A percentile compares a stretch with the other conserved stretches of the same genome.
Evolutionary conservation across 257 asterid species (phyloP).

Genomic region (Parsonsia alboflavescens): DNA sequence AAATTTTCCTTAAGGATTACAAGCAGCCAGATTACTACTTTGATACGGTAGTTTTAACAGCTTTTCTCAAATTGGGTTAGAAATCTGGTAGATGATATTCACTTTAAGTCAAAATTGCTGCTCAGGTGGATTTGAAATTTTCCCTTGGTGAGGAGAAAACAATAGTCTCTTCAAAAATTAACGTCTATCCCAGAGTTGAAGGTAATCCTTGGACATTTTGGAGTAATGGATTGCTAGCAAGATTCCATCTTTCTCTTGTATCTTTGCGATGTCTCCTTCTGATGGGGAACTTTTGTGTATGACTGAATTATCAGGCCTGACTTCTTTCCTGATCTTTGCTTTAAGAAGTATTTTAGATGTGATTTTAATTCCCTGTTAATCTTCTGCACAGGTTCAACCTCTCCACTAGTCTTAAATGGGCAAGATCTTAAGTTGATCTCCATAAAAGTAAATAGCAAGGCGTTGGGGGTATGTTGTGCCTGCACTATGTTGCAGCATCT

Average conservation of each 20-base stretch:
- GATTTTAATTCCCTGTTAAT: constrained; percentile 17
- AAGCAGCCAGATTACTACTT: constrained; percentile 84
- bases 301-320: neutral
- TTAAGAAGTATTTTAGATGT: constrained; percentile 6
- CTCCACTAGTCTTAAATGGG: constrained; percentile 82
- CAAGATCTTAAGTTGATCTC: constrained; percentile 69
- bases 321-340: constrained; percentile 5
- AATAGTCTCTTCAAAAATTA: constrained; percentile 56
- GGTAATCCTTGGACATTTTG: constrained; percentile 41
- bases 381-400: constrained; percentile 49
- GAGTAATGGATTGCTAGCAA: neutral
- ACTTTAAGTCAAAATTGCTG: constrained; percentile 17
- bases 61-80: neutral
- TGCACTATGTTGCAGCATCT: neutral
- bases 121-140: constrained; percentile 82
- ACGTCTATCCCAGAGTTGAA: constrained; percentile 74
- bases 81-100: neutral
- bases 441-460: constrained; percentile 58
- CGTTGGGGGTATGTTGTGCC: constrained; percentile 45
- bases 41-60: constrained; percentile 47
- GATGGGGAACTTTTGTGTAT: neutral
- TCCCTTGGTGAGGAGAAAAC: constrained; percentile 80
- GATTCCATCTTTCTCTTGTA: neutral
- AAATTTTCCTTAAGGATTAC: constrained; percentile 89
- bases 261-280: neutral